phyloP scores from a whole-genome alignment of 345 rosid species.

The Sonneratia caseolaris region DNA sequence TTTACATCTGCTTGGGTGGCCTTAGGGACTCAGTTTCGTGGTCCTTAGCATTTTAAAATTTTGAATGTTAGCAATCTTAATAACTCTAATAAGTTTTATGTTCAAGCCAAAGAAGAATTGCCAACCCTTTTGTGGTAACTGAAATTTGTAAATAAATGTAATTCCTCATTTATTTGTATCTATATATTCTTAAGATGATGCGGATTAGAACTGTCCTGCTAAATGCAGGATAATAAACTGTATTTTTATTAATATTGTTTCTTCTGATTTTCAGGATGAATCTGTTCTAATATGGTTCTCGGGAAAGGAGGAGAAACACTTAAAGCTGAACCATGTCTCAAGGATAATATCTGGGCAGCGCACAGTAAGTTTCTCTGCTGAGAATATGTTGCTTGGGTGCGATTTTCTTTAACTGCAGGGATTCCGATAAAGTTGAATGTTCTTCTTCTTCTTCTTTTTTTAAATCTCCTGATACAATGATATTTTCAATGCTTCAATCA shows the following conservation, averaged over 20 bases:
- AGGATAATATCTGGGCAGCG: conserved; percentile 95
- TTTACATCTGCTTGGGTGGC: background rate
- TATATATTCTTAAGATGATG: background rate
- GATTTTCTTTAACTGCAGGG: background rate
- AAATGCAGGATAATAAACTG: background rate
- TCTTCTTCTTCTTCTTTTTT: too few relatives aligned
- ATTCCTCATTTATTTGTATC: background rate
- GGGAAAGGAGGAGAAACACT: conserved; percentile 87
- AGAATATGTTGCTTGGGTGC: background rate
- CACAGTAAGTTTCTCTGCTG: conserved; percentile 60
- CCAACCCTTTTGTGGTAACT: background rate
- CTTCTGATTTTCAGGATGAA: conserved; percentile 64
- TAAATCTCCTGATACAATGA: too few relatives aligned
- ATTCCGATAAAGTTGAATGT: too few relatives aligned
- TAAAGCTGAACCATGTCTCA: conserved; percentile 76
- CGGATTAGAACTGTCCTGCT: background rate
- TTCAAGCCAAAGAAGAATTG: background rate
- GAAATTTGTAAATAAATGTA: background rate
- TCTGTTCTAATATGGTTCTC: conserved; percentile 95
- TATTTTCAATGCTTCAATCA: background rate
- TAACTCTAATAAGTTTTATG: background rate
- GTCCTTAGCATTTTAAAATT: background rate
- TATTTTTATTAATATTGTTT: conserved; percentile 5
- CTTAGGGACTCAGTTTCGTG: background rate
- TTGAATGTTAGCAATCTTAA: background rate